Base-by-base conservation (phyloP, 2,329 filamentous ascomycete species). In the Arthrinium phaeospermum region DNA sequence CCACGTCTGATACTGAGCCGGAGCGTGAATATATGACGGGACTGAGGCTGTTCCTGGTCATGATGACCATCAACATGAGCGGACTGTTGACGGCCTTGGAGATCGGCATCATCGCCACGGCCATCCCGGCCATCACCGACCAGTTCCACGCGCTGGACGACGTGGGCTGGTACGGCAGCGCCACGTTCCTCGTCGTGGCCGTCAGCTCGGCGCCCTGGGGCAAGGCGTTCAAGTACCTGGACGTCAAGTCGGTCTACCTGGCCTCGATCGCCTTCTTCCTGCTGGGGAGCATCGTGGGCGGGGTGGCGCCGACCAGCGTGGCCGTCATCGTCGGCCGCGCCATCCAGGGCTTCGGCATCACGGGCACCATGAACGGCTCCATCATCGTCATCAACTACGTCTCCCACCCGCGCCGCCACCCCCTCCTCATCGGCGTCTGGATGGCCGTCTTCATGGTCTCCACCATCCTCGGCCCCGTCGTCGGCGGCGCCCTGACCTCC, bases 191-290 rank as follows among this genome's bases (percentile, higher is more conserved):
- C 22, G 82, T 81, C 0, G 79, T 78, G 51, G 80, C 79, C 64
- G 77, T 80, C 70, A 84, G 83, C 71, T 83, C 84, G 75, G 80
- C 83, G n/a, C 73, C 81, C 47, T 84, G 82, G 64, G 82, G 83
- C 71, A 83, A 83, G 73, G 71, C 83, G 46, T 85, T 83, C 75
- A 80, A 76, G 53, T 82, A 83, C 75, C 83, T 79, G 75, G 78
- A 78, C 69, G 75, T 83, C 73, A 83, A 82, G 72, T 61, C 67
- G n/a, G 75, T 78, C 70, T 82, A 81, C 71, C 73, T 82, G 24
- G 44, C 72, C 27, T 74, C 78, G 49, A 77, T 83, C 45, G n/a
- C 78, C 27, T 75, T 83, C 34, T 83, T 83, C 73, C 81, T 83
- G 76, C 72, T 82, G 51, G 83, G 83, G 80, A 41, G 37, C 7